Evolutionary conservation across 2,329 filamentous ascomycete species (phyloP).

Genomic region (Hortaea sp.): DNA sequence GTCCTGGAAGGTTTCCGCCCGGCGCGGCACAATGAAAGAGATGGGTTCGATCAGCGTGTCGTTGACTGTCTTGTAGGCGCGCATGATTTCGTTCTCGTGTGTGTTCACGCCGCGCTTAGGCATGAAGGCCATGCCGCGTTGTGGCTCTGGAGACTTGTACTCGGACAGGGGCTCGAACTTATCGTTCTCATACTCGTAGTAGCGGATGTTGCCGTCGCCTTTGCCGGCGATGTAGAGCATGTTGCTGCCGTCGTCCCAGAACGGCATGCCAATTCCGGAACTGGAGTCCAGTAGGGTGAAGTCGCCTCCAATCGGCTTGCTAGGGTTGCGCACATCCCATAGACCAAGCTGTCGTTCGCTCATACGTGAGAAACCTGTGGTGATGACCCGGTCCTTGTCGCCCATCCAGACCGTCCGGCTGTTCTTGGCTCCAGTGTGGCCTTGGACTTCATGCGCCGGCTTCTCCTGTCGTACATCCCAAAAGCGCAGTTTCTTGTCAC

Average conservation of each 20-base stretch:
- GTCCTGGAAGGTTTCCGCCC: slow-evolving; percentile 89
- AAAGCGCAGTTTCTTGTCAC: slow-evolving; percentile 95
- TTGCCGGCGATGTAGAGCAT: slow-evolving; percentile 95
- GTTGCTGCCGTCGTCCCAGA: slow-evolving; percentile 97
- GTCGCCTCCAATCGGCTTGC: slow-evolving; percentile 68
- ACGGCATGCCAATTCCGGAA: slow-evolving; percentile 97
- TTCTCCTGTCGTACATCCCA: slow-evolving; percentile 96
- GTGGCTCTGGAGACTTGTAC: slow-evolving; percentile 92
- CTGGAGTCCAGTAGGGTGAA: slow-evolving; percentile 90
- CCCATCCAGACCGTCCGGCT: slow-evolving; percentile 95
- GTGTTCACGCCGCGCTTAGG: slow-evolving; percentile 92
- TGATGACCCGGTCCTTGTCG: slow-evolving; percentile 90
- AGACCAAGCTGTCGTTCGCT: slow-evolving; percentile 92
- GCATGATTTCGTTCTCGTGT: slow-evolving; percentile 92
- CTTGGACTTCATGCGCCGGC: slow-evolving; percentile 70
- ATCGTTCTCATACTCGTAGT: slow-evolving; percentile 97
- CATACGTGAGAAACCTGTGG: slow-evolving; percentile 96
- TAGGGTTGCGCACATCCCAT: slow-evolving; percentile 78
- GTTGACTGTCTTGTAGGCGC: slow-evolving; percentile 94
- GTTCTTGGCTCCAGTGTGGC: slow-evolving; percentile 92
- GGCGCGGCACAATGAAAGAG: slow-evolving; percentile 90
- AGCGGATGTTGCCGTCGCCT: slow-evolving; percentile 97
- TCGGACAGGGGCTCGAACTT: slow-evolving; percentile 97
- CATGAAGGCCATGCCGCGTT: slow-evolving; percentile 87
- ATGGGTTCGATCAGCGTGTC: slow-evolving; percentile 92